phyloP scores from a whole-genome alignment of 208 protist genomes.

The Sergeia podlipaevii region DNA sequence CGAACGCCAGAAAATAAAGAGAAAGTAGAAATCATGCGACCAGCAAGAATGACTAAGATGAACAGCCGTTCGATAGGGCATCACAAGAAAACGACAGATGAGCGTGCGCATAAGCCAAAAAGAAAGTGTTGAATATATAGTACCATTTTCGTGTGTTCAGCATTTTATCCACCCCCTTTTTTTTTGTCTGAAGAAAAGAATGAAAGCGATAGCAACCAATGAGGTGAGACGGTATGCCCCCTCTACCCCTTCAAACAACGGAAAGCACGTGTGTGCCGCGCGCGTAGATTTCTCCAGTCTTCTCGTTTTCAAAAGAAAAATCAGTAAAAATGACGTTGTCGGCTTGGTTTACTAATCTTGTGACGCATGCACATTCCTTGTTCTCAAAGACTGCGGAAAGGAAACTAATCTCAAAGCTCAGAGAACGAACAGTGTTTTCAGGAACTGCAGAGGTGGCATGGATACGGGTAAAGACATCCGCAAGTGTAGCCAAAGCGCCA shows the following conservation, averaged over 20 bases:
- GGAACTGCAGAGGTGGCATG: constrained; percentile 35
- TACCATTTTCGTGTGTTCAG: too few species aligned
- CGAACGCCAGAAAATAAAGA: too few species aligned
- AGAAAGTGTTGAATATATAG: too few species aligned
- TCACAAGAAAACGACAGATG: too few species aligned
- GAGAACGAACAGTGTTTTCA: constrained; percentile 16
- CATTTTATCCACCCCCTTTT: too few species aligned
- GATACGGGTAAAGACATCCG: constrained; percentile 78
- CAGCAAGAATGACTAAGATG: too few species aligned
- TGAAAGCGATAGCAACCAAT: not conserved
- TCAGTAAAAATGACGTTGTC: constrained; percentile 55
- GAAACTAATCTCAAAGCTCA: constrained; percentile 88
- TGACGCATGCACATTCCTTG: constrained; percentile 64
- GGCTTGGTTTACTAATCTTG: constrained; percentile 40
- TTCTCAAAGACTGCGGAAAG: constrained; percentile 64
- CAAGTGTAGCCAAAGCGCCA: constrained; percentile 78
- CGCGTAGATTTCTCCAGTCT: constrained; percentile 52
- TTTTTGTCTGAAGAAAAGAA: too few species aligned
- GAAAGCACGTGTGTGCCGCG: constrained; percentile 74
- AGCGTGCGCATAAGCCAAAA: too few species aligned
- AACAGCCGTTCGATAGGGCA: too few species aligned
- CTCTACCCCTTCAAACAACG: not conserved
- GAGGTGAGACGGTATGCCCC: too few species aligned
- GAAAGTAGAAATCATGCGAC: too few species aligned
- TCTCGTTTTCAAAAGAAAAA: constrained; percentile 72